phyloP scores from a whole-genome alignment of 1,139 yeast genomes.

The Kodamaea alishanica region DNA sequence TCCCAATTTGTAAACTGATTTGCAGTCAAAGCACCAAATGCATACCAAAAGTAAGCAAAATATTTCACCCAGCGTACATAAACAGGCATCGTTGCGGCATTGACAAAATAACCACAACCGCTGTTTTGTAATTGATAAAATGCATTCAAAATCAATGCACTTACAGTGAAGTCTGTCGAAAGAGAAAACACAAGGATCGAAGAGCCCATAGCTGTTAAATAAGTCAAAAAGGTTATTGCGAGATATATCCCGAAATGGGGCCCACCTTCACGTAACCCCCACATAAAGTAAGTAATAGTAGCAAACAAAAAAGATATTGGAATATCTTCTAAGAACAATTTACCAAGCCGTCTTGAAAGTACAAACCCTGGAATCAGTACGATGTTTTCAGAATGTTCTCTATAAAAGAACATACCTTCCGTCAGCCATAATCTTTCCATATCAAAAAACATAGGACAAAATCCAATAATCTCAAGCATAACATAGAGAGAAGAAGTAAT shows the following conservation, averaged over 20 bases:
- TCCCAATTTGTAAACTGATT: constrained; percentile 60
- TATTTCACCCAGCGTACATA: constrained; percentile 84
- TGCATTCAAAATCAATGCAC: constrained; percentile 60
- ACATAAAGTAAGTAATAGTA: constrained; percentile 68
- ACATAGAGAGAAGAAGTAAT: constrained; percentile 62
- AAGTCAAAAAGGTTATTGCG: constrained; percentile 53
- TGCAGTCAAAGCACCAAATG: constrained; percentile 64
- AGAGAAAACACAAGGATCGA: constrained; percentile 58
- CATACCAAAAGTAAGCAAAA: constrained; percentile 72
- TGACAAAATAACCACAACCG: constrained; percentile 80
- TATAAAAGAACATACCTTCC: constrained; percentile 66
- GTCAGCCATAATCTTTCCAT: constrained; percentile 64
- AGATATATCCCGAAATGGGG: constrained; percentile 58
- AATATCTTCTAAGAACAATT: constrained; percentile 66
- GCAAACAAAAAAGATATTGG: constrained; percentile 60
- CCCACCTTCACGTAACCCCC: constrained; percentile 52
- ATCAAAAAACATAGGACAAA: constrained; percentile 67
- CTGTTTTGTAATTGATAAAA: constrained; percentile 70
- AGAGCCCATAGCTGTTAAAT: constrained; percentile 52
- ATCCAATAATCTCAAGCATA: constrained; percentile 63
- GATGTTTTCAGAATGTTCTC: constrained; percentile 72
- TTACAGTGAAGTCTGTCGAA: constrained; percentile 61
- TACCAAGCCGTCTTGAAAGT: constrained; percentile 62
- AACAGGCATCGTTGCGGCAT: constrained; percentile 72
- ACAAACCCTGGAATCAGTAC: constrained; percentile 67